A percentile compares a stretch with the other conserved stretches of the same genome.
phyloP scores from a whole-genome alignment of 495 filamentous ascomycete species.

The Penicillium ucsense region DNA sequence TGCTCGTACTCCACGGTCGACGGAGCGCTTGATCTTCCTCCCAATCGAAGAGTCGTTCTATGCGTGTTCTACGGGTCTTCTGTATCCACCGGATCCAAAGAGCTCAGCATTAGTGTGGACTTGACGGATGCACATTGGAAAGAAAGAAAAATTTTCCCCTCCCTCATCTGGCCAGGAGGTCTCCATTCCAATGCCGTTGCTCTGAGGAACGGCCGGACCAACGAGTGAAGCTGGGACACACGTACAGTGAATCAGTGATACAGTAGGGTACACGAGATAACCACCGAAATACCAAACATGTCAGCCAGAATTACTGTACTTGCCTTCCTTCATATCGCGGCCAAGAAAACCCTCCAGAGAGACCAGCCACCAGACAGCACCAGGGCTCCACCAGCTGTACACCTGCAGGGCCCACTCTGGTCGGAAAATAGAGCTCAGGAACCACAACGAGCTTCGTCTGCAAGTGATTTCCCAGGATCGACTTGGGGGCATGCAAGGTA shows the following conservation, averaged over 20 bases:
- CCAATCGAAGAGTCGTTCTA: constrained; percentile 3
- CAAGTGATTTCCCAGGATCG: constrained; percentile 16
- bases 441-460: constrained; percentile 12
- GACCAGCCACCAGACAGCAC: too few species aligned
- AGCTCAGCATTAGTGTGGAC: background rate
- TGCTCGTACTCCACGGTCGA: background rate
- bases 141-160: background rate
- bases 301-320: too few species aligned
- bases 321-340: constrained; percentile 18
- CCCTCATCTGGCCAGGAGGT: background rate
- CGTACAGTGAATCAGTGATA: too few species aligned
- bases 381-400: too few species aligned
- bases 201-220: background rate
- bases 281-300: too few species aligned
- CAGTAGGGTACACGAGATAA: too few species aligned
- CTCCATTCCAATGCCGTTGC: constrained; percentile 12
- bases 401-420: constrained; percentile 2
- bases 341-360: constrained; percentile 12
- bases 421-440: constrained; percentile 26
- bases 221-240: too few species aligned
- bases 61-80: constrained; percentile 19
- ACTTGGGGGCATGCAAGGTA: constrained; percentile 11
- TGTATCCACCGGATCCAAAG: constrained; percentile 6
- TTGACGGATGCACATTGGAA: background rate
- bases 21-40: background rate